Base-by-base conservation (phyloP, 352 stramenopile species). In the Pythium dissimile region DNA sequence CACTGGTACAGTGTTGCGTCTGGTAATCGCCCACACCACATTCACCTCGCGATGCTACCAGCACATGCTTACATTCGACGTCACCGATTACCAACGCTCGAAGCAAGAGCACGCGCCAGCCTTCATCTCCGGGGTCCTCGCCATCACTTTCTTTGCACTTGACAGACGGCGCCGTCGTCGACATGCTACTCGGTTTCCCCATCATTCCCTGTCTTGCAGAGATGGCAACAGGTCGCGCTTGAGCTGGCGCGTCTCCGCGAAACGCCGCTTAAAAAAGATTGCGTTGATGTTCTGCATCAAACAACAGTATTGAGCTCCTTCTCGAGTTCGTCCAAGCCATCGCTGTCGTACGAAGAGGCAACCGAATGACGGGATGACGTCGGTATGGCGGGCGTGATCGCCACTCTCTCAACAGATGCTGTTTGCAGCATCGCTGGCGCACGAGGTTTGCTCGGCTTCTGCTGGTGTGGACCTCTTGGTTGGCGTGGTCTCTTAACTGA, bases 261-360 rank as follows among this genome's bases (percentile, higher is more conserved):
- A 6, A 8, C 34, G 8, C 31, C 8, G 31, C 13, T 8, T 8
- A 8, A 37, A 37, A 37, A 37, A 37, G 31, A 37, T 37, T 13
- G 13, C 8, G 13, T 13, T 37, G 8, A 8, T 37, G 31, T 37
- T 16, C 6, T 48, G 13, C 7, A n/a, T 49, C 32, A 44, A 3
- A 53, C 9, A 53, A 32, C 3, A 58, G 64, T 62, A 9, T 67
- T 50, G 1, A 88, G 59, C 26, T 88, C 77, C 10, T 58, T 57
- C 16, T 80, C 62, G 2, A 88, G 46, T 21, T 86, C 70, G 32
- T 62, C 64, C 16, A 85, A 41, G 9, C 70, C 67, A 49, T 86
- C 76, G 47, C 77, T 86, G 41, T 84, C 75, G 20, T 64, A 69
- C 35, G 67, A 66, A 0, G 72, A 82, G 9, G 54, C 63, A 12